Conservation (phyloP, 345 rosid genomes). For the Noccaea caerulescens region DNA sequence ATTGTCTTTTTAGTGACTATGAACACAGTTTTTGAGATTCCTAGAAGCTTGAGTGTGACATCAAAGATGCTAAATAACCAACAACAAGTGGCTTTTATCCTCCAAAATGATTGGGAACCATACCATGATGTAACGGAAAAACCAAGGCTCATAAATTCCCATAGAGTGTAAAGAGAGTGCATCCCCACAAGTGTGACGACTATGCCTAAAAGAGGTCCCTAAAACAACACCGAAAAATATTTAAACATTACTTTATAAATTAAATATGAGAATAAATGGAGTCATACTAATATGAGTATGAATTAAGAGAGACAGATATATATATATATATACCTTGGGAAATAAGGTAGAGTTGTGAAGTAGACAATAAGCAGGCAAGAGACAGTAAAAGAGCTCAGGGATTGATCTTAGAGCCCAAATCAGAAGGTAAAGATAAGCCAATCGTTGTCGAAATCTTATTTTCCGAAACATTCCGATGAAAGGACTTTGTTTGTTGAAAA, state of each 20-base stretch:
- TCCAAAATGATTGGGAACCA: conserved; percentile 13
- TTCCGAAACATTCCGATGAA: conserved; percentile 39
- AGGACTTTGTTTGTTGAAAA: conserved; percentile 51
- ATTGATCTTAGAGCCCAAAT: conserved; percentile 54
- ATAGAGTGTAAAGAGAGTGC: conserved; percentile 33
- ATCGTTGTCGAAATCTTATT: conserved; percentile 55
- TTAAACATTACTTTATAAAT: neutral
- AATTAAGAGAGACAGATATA: neutral
- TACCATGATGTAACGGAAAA: conserved; percentile 17
- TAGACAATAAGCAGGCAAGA: conserved; percentile 66
- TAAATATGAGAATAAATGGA: neutral
- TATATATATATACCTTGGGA: conserved; percentile 55
- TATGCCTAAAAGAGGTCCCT: conserved; percentile 34
- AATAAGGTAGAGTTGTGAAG: conserved; percentile 60
- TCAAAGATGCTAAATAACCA: conserved; percentile 51
- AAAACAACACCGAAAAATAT: neutral
- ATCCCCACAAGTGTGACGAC: conserved; percentile 21
- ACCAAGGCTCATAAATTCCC: conserved; percentile 35
- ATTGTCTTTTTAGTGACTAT: conserved; percentile 57
- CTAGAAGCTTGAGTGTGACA: conserved; percentile 48
- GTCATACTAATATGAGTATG: neutral
- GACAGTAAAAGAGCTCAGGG: conserved; percentile 62
- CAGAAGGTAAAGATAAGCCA: conserved; percentile 45
- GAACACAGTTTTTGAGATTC: conserved; percentile 55
- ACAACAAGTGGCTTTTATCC: conserved; percentile 34